Evolutionary conservation across 768 basidiomycete genomes (phyloP), one percentile per base, ranked within the genome.

Genomic region (Heimioporus sp.): DNA sequence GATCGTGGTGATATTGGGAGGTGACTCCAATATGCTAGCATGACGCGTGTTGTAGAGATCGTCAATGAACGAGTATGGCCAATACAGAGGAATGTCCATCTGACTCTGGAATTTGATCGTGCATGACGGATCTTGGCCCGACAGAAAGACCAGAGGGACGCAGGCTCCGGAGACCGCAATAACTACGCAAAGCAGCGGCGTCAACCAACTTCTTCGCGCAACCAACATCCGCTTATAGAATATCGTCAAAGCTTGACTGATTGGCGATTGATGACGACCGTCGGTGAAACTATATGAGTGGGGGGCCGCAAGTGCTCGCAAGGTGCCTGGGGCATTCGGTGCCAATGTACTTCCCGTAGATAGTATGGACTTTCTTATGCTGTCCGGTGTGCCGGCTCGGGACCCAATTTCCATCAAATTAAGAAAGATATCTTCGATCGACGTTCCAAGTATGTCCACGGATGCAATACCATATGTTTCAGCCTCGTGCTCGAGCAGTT

Each of bases 351-450:
- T 38, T 15, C 48, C 52, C 21, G 46, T 31, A 20, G 55, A 62
- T 17, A 50, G 43, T 32, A 59, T 53, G 16, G 57, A 62, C 39
- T 62, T 58, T 13, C 63, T 54, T 3, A 53, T 55, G 13, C 73
- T 68, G 24, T 77, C 70, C 15, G 32, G 41, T 2, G 43, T 59
- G 20, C 38, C 49, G 1, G 13, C 24, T 34, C n/a, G 51, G 28
- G 16, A 41, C 47, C 65, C 61, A 4, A 76, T 71, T 43, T 67
- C 67, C 86, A 90, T 89, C 16, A 92, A 68, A 37, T 79, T 76
- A 17, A 92, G 75, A 72, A 92, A 92, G 41, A 92, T 86, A 51
- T 90, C 87, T 65, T 92, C 90, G 37, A 92, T 85, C 9, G 87
- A 81, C 1, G 88, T 85, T 10, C 86, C 84, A 19, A 86, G 68